Evolutionary conservation across 192 early-diverging fungal species (phyloP).

Genomic region (Geosiphon pyriformis): DNA sequence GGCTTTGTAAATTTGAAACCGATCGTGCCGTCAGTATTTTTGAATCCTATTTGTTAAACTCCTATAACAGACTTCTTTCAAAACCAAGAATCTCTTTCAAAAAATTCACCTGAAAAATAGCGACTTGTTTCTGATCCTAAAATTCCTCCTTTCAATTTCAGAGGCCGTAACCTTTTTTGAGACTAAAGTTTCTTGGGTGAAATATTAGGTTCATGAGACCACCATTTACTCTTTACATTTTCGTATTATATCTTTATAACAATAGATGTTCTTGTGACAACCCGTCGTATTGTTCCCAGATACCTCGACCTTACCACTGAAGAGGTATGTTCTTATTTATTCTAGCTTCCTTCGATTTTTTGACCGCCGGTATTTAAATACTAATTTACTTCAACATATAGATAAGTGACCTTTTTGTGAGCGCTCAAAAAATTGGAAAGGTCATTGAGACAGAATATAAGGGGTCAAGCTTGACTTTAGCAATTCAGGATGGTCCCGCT

Average conservation of each 20-base stretch:
- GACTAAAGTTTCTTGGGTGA: neutral
- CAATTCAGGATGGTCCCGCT: slow-evolving; percentile 72
- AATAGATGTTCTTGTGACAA: slow-evolving; percentile 77
- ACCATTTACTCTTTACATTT: neutral
- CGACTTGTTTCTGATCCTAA: neutral
- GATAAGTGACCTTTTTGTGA: slow-evolving; percentile 71
- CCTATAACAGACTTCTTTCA: neutral
- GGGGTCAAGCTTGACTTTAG: slow-evolving; percentile 70
- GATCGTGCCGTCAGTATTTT: slow-evolving; percentile 57
- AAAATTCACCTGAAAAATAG: neutral
- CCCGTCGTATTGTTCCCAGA: slow-evolving; percentile 61
- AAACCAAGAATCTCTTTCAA: neutral
- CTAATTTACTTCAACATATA: slow-evolving; percentile 6
- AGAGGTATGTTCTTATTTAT: slow-evolving; percentile 46
- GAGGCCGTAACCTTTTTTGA: slow-evolving; percentile 35
- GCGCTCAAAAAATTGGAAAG: slow-evolving; percentile 69
- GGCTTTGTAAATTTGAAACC: slow-evolving; percentile 95
- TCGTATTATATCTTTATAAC: slow-evolving; percentile 8
- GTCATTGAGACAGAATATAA: slow-evolving; percentile 69
- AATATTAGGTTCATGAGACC: neutral
- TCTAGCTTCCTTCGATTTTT: neutral
- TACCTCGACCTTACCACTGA: slow-evolving; percentile 72
- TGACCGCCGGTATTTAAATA: neutral
- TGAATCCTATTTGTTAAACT: neutral
- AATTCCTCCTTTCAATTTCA: neutral